Percentiles rank a stretch among this genome's conserved stretches.
Conservation (phyloP, 2,329 filamentous ascomycete genomes). For the Penicillium decumbens region DNA sequence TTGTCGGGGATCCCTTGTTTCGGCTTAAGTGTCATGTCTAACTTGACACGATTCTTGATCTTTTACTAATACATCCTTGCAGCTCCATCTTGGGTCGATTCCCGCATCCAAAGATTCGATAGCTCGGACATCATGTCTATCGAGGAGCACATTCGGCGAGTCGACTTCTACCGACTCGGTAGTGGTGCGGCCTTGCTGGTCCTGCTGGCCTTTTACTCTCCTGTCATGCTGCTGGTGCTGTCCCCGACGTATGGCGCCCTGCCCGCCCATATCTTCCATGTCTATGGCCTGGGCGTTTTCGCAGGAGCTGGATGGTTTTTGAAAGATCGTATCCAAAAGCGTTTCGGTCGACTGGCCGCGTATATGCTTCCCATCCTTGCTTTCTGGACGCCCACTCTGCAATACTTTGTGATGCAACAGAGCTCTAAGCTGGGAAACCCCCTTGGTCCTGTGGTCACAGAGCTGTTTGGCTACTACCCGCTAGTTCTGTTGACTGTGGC, state of each 20-base stretch:
- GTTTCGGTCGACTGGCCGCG: conserved; percentile 45
- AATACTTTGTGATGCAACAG: conserved; percentile 64
- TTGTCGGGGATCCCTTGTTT: not conserved
- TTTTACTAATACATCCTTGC: conserved; percentile 5
- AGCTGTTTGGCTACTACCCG: conserved; percentile 67
- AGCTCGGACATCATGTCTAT: conserved; percentile 26
- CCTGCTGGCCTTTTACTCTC: conserved; percentile 40
- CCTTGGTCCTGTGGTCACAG: conserved; percentile 71
- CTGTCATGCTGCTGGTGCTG: conserved; percentile 60
- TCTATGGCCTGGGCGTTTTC: conserved; percentile 59
- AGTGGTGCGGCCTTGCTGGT: conserved; percentile 34
- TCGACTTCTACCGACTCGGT: conserved; percentile 26
- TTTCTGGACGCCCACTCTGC: conserved; percentile 67
- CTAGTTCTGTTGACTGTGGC: conserved; percentile 61
- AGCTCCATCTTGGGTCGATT: conserved; percentile 8
- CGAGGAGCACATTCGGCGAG: conserved; percentile 22
- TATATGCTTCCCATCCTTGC: conserved; percentile 67
- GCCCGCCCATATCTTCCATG: conserved; percentile 68
- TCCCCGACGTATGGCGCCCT: conserved; percentile 87
- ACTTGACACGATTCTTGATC: not conserved
- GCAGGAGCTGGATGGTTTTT: conserved; percentile 68
- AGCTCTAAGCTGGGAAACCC: conserved; percentile 63
- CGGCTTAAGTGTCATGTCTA: not conserved
- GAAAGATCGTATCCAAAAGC: conserved; percentile 52
- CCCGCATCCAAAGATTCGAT: conserved; percentile 4